Evolutionary conservation across 116 monocot species (phyloP).

Genomic region (Posidonia oceanica): DNA sequence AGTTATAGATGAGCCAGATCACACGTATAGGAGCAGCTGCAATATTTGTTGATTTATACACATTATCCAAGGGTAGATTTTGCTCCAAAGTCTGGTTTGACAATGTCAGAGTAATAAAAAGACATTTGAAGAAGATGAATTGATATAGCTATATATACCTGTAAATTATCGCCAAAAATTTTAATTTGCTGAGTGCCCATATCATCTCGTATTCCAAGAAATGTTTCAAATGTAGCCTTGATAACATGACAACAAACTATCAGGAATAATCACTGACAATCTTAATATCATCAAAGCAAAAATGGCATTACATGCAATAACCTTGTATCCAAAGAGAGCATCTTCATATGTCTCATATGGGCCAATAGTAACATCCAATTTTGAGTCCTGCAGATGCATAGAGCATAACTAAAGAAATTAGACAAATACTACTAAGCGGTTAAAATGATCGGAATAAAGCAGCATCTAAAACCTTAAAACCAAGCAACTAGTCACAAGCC

Average conservation of each 20-base stretch:
- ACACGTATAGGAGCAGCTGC: slow-evolving; percentile 93
- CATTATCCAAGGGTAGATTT: slow-evolving; percentile 80
- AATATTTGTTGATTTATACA: slow-evolving; percentile 74
- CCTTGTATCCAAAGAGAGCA: slow-evolving; percentile 94
- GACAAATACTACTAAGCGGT: background rate
- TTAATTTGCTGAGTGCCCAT: slow-evolving; percentile 77
- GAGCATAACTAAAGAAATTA: slow-evolving; percentile 4
- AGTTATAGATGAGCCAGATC: slow-evolving; percentile 78
- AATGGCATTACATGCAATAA: slow-evolving; percentile 5
- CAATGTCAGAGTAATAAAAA: slow-evolving; percentile 10
- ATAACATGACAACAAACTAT: slow-evolving; percentile 3
- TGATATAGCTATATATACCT: slow-evolving; percentile 31
- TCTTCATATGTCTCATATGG: slow-evolving; percentile 99
- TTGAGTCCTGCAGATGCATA: slow-evolving; percentile 62
- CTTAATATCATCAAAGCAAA: background rate
- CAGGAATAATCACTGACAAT: background rate
- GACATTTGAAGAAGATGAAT: slow-evolving; percentile 5
- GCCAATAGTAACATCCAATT: slow-evolving; percentile 93
- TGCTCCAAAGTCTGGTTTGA: slow-evolving; percentile 60
- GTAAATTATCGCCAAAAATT: slow-evolving; percentile 79
- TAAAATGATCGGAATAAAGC: no score
- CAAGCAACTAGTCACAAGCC: no score
- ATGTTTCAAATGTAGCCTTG: slow-evolving; percentile 95
- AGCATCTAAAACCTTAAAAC: background rate
- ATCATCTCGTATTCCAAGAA: slow-evolving; percentile 88